phyloP scores from a whole-genome alignment of 257 asterid genomes.

The Ocimum tenuiflorum region DNA sequence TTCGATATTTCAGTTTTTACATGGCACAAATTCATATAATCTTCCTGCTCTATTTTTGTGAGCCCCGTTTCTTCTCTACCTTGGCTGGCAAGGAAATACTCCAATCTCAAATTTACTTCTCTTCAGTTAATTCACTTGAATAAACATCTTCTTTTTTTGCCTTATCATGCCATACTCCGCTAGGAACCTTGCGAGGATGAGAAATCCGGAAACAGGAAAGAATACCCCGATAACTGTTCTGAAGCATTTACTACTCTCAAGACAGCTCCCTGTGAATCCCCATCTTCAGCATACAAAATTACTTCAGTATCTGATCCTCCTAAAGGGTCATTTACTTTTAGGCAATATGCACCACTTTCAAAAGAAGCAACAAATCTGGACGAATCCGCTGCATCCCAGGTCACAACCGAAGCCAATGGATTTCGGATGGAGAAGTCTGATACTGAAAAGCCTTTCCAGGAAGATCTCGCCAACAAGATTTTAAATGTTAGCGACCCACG shows the following conservation, averaged over 20 bases:
- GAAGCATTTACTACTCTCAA: slow-evolving; percentile 34
- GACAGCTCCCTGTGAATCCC: slow-evolving; percentile 35
- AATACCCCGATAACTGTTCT: slow-evolving; percentile 31
- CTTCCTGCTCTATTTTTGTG: slow-evolving; percentile 3
- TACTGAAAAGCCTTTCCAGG: slow-evolving; percentile 33
- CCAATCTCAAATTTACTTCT: not conserved
- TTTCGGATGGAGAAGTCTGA: slow-evolving; percentile 32
- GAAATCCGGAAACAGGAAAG: slow-evolving; percentile 33
- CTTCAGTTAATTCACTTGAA: slow-evolving; percentile 5
- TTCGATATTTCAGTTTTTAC: not conserved
- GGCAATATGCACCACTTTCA: slow-evolving; percentile 44
- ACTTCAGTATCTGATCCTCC: slow-evolving; percentile 31
- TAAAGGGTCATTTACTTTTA: slow-evolving; percentile 33
- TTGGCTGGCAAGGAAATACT: not conserved
- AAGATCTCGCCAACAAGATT: slow-evolving; percentile 28
- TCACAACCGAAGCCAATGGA: slow-evolving; percentile 45
- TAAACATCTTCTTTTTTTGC: slow-evolving; percentile 6
- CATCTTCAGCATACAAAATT: slow-evolving; percentile 28
- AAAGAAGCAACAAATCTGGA: slow-evolving; percentile 37
- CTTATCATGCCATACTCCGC: slow-evolving; percentile 8
- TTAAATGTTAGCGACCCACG: slow-evolving; percentile 29
- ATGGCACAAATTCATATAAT: not conserved
- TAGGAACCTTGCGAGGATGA: slow-evolving; percentile 55
- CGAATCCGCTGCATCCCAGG: slow-evolving; percentile 43
- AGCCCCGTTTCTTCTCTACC: slow-evolving; percentile 4